These are phyloP conservation scores for Abortiporus biennis DNA, from an alignment of 1,284 basidiomycete genomes.

Conservation along the genomic window DNA sequence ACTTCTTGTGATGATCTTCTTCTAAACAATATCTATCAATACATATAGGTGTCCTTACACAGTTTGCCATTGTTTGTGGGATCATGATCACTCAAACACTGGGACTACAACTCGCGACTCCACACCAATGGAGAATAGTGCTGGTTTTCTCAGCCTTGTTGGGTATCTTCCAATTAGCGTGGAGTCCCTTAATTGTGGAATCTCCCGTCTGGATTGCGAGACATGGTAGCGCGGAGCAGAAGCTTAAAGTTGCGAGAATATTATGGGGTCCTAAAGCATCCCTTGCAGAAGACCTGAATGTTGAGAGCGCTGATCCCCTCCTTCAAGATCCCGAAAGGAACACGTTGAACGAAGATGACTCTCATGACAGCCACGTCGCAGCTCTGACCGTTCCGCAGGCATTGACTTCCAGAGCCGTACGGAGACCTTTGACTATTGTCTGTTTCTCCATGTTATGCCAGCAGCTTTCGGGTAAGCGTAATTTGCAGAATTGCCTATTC, in stretches of 20 bases:
- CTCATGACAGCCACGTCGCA: conserved; percentile 22
- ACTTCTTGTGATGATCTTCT: neutral
- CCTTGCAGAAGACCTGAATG: conserved; percentile 10
- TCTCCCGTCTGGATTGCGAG: conserved; percentile 62
- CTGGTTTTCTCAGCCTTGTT: conserved; percentile 60
- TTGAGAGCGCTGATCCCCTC: conserved; percentile 36
- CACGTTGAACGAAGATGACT: conserved; percentile 21
- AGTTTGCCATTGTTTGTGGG: conserved; percentile 79
- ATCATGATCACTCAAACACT: conserved; percentile 74
- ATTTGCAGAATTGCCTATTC: no score
- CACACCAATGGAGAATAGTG: conserved; percentile 70
- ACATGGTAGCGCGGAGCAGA: conserved; percentile 44
- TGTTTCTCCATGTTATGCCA: conserved; percentile 73
- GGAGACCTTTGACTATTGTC: conserved; percentile 64
- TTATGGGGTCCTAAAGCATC: conserved; percentile 41
- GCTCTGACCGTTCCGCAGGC: conserved; percentile 47
- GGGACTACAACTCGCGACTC: conserved; percentile 59
- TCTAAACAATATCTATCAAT: conserved; percentile 9
- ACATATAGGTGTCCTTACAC: conserved; percentile 74
- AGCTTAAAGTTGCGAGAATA: conserved; percentile 36
- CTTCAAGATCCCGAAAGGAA: conserved; percentile 27
- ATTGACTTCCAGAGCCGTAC: conserved; percentile 50
- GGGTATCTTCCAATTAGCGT: conserved; percentile 53
- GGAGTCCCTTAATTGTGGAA: conserved; percentile 50
- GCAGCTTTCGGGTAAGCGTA: conserved; percentile 77